phyloP scores from a whole-genome alignment of 768 basidiomycete species.

The Amanita rimosa region DNA sequence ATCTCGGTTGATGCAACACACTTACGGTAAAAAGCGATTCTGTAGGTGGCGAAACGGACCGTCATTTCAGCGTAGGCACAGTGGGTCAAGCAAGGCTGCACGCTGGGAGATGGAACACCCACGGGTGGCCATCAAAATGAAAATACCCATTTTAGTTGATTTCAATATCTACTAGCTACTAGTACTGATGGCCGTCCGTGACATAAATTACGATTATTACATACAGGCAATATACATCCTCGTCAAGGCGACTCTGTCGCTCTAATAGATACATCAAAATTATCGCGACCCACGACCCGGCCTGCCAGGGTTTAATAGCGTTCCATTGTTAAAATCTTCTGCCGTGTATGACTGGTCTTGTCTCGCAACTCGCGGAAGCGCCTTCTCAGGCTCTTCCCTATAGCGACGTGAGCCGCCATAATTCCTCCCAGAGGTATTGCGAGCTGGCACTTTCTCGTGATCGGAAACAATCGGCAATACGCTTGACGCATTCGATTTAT shows the following conservation, averaged over 20 bases:
- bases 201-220: background rate
- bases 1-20: background rate
- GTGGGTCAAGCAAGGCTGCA: background rate
- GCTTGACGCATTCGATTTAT: slow-evolving; percentile 25
- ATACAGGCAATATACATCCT: background rate
- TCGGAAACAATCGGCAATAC: slow-evolving; percentile 14
- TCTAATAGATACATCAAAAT: slow-evolving; percentile 7
- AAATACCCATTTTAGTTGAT: background rate
- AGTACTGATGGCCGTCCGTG: too few relatives aligned
- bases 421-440: background rate
- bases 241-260: background rate
- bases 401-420: background rate
- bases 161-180: too few relatives aligned
- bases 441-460: background rate
- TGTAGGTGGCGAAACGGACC: slow-evolving; percentile 45
- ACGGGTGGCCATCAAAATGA: background rate
- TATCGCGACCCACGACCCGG: slow-evolving; percentile 13
- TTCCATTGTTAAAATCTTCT: slow-evolving; percentile 9
- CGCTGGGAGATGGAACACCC: background rate
- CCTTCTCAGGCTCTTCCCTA: slow-evolving; percentile 11
- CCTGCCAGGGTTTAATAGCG: slow-evolving; percentile 4
- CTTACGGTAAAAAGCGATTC: slow-evolving; percentile 42
- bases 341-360: slow-evolving; percentile 10
- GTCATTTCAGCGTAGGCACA: slow-evolving; percentile 32
- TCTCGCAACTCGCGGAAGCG: slow-evolving; percentile 16